Conservation (phyloP, 192 early-diverging fungal species). For the Chytriomyces hyalinus region DNA sequence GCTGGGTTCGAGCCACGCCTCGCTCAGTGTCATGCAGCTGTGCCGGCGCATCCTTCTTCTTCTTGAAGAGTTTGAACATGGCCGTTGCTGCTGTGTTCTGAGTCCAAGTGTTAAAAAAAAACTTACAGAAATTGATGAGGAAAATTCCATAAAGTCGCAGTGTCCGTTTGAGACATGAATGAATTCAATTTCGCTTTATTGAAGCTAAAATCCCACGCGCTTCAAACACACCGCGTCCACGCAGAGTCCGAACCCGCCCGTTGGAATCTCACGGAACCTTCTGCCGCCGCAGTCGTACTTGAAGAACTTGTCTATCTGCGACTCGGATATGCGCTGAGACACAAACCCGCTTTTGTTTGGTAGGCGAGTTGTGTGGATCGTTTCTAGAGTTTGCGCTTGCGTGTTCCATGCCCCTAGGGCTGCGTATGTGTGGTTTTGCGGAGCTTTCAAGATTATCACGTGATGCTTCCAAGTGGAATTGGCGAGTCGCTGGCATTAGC, state of each 20-base stretch:
- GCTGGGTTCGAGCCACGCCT: neutral
- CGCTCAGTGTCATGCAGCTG: neutral
- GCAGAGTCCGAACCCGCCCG: constrained; percentile 48
- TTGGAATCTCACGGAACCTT: constrained; percentile 49
- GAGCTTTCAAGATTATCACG: constrained; percentile 50
- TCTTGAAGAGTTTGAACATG: neutral
- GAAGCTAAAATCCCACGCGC: neutral
- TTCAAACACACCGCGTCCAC: constrained; percentile 47
- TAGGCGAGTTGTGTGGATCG: constrained; percentile 42
- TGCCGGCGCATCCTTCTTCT: neutral
- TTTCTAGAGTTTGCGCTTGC: constrained; percentile 29
- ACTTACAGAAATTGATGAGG: no score
- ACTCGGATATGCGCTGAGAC: constrained; percentile 38
- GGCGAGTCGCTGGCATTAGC: constrained; percentile 42
- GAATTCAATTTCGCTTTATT: neutral
- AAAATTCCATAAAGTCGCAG: no score
- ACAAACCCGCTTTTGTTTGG: constrained; percentile 22
- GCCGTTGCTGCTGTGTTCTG: neutral
- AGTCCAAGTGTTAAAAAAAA: neutral
- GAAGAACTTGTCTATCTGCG: constrained; percentile 45
- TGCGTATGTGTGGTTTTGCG: constrained; percentile 49
- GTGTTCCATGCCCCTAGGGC: constrained; percentile 56
- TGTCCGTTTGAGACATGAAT: no score
- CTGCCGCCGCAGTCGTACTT: constrained; percentile 59
- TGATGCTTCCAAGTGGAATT: constrained; percentile 49